A percentile compares a stretch with the other conserved stretches of the same genome.
phyloP scores from a whole-genome alignment of 2,329 filamentous ascomycete genomes.

The Colletotrichum sp. region DNA sequence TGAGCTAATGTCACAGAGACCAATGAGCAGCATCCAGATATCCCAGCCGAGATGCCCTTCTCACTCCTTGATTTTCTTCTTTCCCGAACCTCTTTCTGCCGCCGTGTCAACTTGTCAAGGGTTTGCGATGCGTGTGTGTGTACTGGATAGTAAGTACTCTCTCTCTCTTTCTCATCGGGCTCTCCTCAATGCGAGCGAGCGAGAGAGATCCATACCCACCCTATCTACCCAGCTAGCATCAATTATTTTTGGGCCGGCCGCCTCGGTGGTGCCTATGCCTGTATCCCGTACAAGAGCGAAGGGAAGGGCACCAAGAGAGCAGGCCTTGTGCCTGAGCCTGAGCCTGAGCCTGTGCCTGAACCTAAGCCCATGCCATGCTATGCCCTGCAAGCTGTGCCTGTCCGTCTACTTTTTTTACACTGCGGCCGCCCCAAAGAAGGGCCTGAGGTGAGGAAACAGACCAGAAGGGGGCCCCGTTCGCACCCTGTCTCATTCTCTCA shows the following conservation, averaged over 20 bases:
- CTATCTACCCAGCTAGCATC: neutral
- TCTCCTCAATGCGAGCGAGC: neutral
- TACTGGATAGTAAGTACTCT: neutral
- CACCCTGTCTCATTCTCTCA: conserved; percentile 12
- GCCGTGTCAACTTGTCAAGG: neutral
- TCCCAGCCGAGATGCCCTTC: conserved; percentile 43
- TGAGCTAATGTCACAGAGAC: conserved; percentile 48
- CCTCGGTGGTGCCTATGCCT: neutral
- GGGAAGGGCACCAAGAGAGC: neutral
- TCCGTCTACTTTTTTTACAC: neutral
- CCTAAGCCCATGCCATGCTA: neutral
- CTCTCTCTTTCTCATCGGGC: neutral
- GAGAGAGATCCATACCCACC: neutral
- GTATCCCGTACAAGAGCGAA: neutral
- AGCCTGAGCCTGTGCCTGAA: conserved; percentile 12
- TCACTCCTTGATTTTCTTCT: conserved; percentile 33
- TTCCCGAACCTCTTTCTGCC: conserved; percentile 22
- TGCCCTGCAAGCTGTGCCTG: neutral
- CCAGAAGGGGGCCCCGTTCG: neutral
- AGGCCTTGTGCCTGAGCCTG: neutral
- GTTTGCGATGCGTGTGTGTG: neutral
- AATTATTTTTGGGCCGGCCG: neutral
- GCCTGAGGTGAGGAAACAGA: neutral
- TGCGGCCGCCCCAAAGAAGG: conserved; percentile 1
- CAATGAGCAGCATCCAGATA: conserved; percentile 43